Conservation (phyloP, 352 stramenopile genomes). For the Pythium guiyangense region DNA sequence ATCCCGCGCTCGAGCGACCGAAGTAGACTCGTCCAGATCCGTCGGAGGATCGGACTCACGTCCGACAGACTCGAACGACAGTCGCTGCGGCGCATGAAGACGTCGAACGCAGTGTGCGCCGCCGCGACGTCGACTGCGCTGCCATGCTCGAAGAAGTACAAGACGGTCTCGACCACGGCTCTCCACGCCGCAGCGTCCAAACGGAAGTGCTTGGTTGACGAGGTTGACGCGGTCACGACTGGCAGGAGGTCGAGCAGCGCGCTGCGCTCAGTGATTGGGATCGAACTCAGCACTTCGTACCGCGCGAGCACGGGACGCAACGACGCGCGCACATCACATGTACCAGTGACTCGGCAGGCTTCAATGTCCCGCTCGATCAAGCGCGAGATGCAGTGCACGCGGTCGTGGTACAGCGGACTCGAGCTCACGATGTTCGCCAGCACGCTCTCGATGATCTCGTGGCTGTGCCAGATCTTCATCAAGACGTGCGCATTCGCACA, state of each 20-base stretch:
- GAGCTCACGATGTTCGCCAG: neutral
- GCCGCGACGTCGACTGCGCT: neutral
- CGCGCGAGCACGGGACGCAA: neutral
- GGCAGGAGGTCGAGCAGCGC: slow-evolving; percentile 10
- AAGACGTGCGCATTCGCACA: neutral
- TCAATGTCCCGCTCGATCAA: neutral
- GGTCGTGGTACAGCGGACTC: slow-evolving; percentile 2
- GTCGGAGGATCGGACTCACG: slow-evolving; percentile 1
- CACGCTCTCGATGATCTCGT: neutral
- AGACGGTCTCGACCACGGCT: slow-evolving; percentile 4
- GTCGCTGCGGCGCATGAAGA: slow-evolving; percentile 2
- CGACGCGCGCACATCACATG: neutral
- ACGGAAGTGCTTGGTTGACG: neutral
- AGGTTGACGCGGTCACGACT: neutral
- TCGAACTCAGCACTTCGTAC: slow-evolving; percentile 1
- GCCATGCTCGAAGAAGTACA: slow-evolving; percentile 12
- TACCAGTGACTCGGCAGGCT: neutral
- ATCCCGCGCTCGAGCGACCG: slow-evolving; percentile 2
- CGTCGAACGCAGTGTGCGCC: slow-evolving; percentile 6
- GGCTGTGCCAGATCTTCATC: neutral
- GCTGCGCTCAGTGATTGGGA: slow-evolving; percentile 2
- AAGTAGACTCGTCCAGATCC: slow-evolving; percentile 9
- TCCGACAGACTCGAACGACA: slow-evolving; percentile 1
- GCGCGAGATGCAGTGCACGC: neutral
- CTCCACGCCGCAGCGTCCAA: slow-evolving; percentile 1